Evolutionary conservation across 441 rosid species (phyloP), one percentile per base, ranked within the genome.

Genomic region (Pelargonium hybrid): DNA sequence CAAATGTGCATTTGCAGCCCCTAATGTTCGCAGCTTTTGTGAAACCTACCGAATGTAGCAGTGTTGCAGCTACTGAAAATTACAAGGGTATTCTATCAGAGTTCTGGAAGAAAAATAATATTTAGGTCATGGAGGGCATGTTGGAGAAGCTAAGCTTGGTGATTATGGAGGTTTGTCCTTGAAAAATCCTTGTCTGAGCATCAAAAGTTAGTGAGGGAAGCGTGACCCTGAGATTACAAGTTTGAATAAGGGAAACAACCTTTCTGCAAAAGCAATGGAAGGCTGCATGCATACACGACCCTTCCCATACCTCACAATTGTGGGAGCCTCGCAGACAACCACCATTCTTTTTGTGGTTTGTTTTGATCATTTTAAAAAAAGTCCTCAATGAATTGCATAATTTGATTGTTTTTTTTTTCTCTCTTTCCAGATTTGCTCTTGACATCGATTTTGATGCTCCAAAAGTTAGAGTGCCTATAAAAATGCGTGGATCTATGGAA

Each of bases 361-460:
- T 65, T 43, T n/a, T 31, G 21, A 61, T 17, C 6, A 56, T 41
- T 43, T 45, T 23, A 10, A 57, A 56, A 63, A 71, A 74, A 74
- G 3, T 1, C 34, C 31, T 4, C 26, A 69, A 72, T 21, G 18
- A 50, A 21, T 4, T 23, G 23, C 8, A 45, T 31, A 31, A 31
- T 31, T 31, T 31, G 37, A 31, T 29, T 43, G 67, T 29, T 26
- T 62, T 26, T 43, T 72, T 70, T 72, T 76, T 78, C 72, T 70
- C 74, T 66, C 1, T 1, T 78, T 70, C 68, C 87, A 95, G 99
- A 78, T 95, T 95, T 82, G 93, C 99, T 78, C 95, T 95, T 70
- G 98, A 95, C 81, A 91, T 95, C 76, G 98, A 95, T 83, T 85
- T 95, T 74, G 99, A 91, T 89, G 99, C 98, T 78, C 99, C 99